Evolutionary conservation across 768 basidiomycete species (phyloP), one percentile per base, ranked within the genome.

Genomic region (Phaeotremella skinneri): DNA sequence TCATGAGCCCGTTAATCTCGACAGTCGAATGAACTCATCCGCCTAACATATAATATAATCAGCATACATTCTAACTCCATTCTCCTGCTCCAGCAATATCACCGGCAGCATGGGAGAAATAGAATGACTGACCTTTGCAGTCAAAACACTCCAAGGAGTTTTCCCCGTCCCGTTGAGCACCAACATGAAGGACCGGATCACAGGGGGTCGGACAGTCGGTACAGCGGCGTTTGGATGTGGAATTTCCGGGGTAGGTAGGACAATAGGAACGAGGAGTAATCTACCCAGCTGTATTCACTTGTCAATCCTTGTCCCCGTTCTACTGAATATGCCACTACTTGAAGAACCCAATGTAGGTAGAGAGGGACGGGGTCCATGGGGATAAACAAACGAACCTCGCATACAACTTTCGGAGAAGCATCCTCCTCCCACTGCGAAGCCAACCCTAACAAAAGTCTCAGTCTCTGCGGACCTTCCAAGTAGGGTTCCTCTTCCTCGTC

Each of bases 401-500:
- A 74, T 47, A 69, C 72, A 34, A 74, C 64, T 39, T 61, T 59
- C 2, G 63, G 60, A 23, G 63, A 62, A 20, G 63, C 66, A 29
- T 63, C 62, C 32, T 63, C 61, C 9, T 64, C 49, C 69, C 69
- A 74, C 47, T 74, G 69, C 41, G 61, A 61, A 13, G 67, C 67
- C n/a, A 74, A 54, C 4, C 72, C 72, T 20, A 62, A 50, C 21
- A 74, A 48, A 43, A 74, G 43, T n/a, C 72, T 34, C 49, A 61
- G 9, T 21, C 72, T n/a, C 43, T 74, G 69, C 29, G 68, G 69
- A 14, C 41, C 60, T 13, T 74, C 72, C 13, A 74, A 52, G 20
- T 58, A 74, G 5, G 72, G 62, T 58, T 60, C 66, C n/a, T 73
- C 59, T 17, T 72, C 58, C 54, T 66, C 58, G 27, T 67, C 50